Evolutionary conservation across 1,284 basidiomycete genomes (phyloP), one percentile per base, ranked within the genome.

Genomic region (Ceratobasidium sp.): DNA sequence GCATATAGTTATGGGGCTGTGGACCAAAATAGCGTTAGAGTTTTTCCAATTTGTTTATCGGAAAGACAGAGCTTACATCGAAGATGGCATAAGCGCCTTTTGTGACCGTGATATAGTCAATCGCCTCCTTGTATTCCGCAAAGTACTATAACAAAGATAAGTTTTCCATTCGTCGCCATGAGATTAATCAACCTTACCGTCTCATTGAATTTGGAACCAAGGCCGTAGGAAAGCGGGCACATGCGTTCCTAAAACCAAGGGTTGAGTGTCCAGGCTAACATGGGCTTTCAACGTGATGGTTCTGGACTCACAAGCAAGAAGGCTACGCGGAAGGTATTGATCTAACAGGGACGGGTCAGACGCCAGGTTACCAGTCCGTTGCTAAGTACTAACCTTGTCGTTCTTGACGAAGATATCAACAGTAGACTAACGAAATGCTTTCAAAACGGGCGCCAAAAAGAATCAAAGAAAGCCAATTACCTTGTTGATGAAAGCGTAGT

Each of bases 401-500:
- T 87, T 84, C 82, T 88, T 86, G 20, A 87, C 86, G 75, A 87
- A 88, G 51, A 87, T 87, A 78, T 88, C 87, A 39, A 88, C 84
- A 0, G 87, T 86, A 58, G 82, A 86, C 87, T 88, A 66, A 28
- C 23, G 53, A 4, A 46, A 9, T 20, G 60, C 20, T 51, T 13
- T 61, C 6, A 51, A 60, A 12, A 39, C 23, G 2, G 15, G 60
- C 2, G 2, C 33, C 56, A 26, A 20, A 33, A 33, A 33, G 4
- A 33, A 33, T 33, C 33, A 33, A 33, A 33, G 4, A 33, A 33
- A 1, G 33, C 33, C 33, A 33, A 33, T 33, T 77, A 86, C 87
- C 83, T 87, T 86, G 82, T 88, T 88, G 79, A 88, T 88, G 83
- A 89, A 88, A 1, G 85, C 86, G 81, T 85, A 89, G 81, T 88